Percentiles rank a stretch among this genome's conserved stretches.
Evolutionary conservation across 1,139 yeast species (phyloP).

Genomic region (Scheffersomyces stambukii): DNA sequence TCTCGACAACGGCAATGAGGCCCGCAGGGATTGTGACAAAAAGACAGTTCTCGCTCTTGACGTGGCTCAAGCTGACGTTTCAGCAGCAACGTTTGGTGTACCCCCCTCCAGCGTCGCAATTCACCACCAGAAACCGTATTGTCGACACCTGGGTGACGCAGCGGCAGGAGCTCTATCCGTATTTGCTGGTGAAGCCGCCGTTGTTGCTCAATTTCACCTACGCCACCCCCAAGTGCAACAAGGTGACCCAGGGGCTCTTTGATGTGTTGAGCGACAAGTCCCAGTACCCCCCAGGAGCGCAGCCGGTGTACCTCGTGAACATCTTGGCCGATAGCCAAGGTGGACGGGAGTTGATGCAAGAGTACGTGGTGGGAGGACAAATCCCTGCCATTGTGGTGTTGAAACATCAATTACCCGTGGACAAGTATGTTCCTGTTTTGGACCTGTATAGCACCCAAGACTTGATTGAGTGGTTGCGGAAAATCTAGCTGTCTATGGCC

Average conservation of each 20-base stretch:
- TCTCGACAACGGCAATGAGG: too few relatives aligned
- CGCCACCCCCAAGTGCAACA: conserved; percentile 61
- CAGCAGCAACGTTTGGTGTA: conserved; percentile 23
- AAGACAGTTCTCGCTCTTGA: conserved; percentile 8
- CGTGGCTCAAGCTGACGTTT: conserved; percentile 12
- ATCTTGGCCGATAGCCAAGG: conserved; percentile 65
- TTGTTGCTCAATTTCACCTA: conserved; percentile 70
- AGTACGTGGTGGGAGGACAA: conserved; percentile 50
- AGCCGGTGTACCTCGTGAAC: conserved; percentile 58
- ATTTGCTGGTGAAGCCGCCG: conserved; percentile 55
- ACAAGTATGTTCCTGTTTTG: conserved; percentile 41
- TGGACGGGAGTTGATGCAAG: conserved; percentile 52
- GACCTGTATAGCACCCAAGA: conserved; percentile 48
- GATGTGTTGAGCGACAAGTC: conserved; percentile 48
- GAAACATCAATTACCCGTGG: conserved; percentile 61
- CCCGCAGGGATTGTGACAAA: too few relatives aligned
- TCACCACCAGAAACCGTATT: conserved; percentile 38
- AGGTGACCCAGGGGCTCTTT: conserved; percentile 62
- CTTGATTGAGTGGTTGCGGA: conserved; percentile 52
- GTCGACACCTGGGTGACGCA: conserved; percentile 42
- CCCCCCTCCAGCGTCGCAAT: conserved; percentile 36
- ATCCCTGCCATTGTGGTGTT: conserved; percentile 69
- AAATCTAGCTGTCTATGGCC: conserved; percentile 7
- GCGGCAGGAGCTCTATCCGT: conserved; percentile 51
- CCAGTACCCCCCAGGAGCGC: conserved; percentile 36